These are phyloP conservation scores for Selaginella moellendorffii DNA, from an alignment of 75 land plant species.

Conservation along the genomic window DNA sequence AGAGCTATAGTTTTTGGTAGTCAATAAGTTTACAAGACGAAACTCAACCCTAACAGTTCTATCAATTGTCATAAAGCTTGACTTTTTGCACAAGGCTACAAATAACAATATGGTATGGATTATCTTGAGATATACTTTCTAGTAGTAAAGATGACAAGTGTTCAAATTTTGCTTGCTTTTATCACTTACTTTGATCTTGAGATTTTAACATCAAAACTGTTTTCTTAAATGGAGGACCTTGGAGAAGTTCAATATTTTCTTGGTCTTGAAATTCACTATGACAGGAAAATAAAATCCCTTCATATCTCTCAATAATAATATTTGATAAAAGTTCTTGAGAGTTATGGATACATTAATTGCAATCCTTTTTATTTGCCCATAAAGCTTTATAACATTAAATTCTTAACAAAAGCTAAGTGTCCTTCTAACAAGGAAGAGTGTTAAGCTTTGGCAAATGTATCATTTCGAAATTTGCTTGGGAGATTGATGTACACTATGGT, in stretches of 20 bases:
- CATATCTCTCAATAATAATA: background rate
- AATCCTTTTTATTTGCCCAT: background rate
- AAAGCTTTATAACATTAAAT: background rate
- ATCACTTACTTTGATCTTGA: background rate
- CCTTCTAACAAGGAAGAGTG: background rate
- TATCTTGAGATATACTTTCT: background rate
- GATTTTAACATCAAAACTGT: background rate
- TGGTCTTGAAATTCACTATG: background rate
- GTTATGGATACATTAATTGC: background rate
- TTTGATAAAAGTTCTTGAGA: background rate
- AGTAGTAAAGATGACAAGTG: background rate
- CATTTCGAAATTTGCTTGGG: background rate
- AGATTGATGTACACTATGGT: background rate
- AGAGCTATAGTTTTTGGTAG: background rate
- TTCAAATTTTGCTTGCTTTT: background rate
- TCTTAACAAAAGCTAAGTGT: background rate
- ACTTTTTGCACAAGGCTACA: background rate
- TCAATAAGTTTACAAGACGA: background rate
- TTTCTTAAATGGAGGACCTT: slow-evolving; percentile 1
- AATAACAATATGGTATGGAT: background rate
- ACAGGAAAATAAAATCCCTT: background rate
- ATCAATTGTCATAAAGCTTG: too few relatives aligned
- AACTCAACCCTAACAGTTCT: background rate
- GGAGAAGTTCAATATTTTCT: background rate
- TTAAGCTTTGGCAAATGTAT: background rate